Conservation (phyloP, 1,284 basidiomycete genomes). For the Pseudozyma sp. region DNA sequence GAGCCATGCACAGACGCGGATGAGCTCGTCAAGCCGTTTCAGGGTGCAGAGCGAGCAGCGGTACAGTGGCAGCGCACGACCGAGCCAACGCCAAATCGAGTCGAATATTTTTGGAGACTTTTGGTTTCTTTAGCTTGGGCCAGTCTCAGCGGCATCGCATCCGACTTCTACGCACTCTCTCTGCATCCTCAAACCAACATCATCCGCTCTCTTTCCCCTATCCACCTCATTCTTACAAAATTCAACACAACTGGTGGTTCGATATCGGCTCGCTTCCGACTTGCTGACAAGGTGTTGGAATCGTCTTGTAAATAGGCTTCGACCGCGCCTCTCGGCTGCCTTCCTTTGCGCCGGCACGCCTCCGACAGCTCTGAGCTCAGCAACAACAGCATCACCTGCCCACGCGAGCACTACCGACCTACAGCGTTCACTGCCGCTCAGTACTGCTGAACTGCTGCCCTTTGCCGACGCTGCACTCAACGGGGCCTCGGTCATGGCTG, state of each 20-base stretch:
- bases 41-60: neutral
- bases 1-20: neutral
- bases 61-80: neutral
- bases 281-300: neutral
- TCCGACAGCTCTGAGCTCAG: slow-evolving; percentile 3
- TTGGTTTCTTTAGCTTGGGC: slow-evolving; percentile 11
- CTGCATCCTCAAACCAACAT: neutral
- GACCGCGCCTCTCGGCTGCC: neutral
- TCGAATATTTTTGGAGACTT: neutral
- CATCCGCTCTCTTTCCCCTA: neutral
- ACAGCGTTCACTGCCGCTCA: no score
- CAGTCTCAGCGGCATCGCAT: neutral
- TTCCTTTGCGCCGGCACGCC: neutral
- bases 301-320: neutral
- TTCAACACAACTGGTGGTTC: no score
- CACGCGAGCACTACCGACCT: no score
- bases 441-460: neutral
- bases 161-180: neutral
- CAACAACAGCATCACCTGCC: no score
- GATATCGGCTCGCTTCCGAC: neutral
- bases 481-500: slow-evolving; percentile 20
- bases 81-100: neutral
- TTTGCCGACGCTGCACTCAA: slow-evolving; percentile 1
- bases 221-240: neutral
- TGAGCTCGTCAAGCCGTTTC: neutral